Conservation (phyloP, 2,329 filamentous ascomycete genomes). For the Ciborinia camelliae region DNA sequence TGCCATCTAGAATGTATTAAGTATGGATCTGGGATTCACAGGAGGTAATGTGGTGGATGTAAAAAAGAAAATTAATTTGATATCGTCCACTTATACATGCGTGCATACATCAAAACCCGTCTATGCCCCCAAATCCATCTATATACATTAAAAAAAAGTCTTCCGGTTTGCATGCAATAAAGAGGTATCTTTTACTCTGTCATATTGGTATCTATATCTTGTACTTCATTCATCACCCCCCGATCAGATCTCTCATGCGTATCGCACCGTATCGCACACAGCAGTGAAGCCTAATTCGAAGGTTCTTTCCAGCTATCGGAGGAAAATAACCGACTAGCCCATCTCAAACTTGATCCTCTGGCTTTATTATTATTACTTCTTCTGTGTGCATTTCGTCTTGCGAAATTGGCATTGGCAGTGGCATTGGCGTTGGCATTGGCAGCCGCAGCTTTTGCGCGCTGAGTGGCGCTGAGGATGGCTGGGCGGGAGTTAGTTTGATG, state of each 20-base stretch:
- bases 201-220: neutral
- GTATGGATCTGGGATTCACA: too few species aligned
- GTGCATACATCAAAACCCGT: neutral
- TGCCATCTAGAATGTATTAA: too few species aligned
- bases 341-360: neutral
- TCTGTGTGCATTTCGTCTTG: too few species aligned
- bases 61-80: too few species aligned
- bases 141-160: constrained; percentile 14
- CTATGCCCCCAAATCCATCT: neutral
- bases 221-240: neutral
- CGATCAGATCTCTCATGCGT: neutral
- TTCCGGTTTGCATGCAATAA: neutral
- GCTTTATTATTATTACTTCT: neutral
- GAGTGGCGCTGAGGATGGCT: constrained; percentile 13
- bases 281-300: neutral
- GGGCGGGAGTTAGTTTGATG: neutral
- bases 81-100: neutral
- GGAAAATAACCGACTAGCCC: neutral
- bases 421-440: neutral
- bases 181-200: neutral
- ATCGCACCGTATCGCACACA: neutral
- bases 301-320: constrained; percentile 10
- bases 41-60: too few species aligned
- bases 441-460: too few species aligned
- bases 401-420: neutral